A percentile compares a stretch with the other conserved stretches of the same genome.
phyloP scores from a whole-genome alignment of 1,139 yeast species.

The Torulaspora globosa region DNA sequence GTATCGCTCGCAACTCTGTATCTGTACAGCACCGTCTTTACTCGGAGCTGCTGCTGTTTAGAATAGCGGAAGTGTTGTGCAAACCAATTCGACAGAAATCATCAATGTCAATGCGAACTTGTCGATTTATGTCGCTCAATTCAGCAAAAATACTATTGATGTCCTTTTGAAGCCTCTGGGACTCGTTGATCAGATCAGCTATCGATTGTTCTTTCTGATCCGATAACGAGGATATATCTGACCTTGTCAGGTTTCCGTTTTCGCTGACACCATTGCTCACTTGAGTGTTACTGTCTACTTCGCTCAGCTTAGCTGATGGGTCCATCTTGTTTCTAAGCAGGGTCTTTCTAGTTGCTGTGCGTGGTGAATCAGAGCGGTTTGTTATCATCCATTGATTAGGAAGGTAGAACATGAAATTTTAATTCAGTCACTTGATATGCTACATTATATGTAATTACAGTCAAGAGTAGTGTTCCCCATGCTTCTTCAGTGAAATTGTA shows the following conservation, averaged over 20 bases:
- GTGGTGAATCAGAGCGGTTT: too few relatives aligned
- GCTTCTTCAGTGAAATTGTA: slow-evolving; percentile 64
- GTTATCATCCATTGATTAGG: neutral
- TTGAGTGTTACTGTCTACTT: neutral
- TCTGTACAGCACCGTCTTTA: neutral
- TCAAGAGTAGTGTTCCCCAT: slow-evolving; percentile 63
- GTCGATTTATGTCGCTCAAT: slow-evolving; percentile 23
- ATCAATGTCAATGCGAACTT: slow-evolving; percentile 29
- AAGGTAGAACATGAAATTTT: neutral
- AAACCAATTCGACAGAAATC: slow-evolving; percentile 31
- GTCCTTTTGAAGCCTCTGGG: slow-evolving; percentile 26
- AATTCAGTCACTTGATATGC: neutral
- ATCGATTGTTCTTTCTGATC: neutral
- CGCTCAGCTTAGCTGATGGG: neutral
- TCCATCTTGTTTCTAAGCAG: neutral
- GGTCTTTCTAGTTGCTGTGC: neutral
- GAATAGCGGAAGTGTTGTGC: slow-evolving; percentile 6
- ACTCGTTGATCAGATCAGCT: slow-evolving; percentile 14
- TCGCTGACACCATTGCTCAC: neutral
- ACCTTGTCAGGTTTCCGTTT: neutral
- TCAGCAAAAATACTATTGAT: slow-evolving; percentile 24
- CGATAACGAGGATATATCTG: neutral
- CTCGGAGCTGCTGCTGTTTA: slow-evolving; percentile 6
- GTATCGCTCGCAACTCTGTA: too few relatives aligned
- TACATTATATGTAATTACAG: neutral